A percentile compares a stretch with the other conserved stretches of the same genome.
Conservation (phyloP, 1,284 basidiomycete genomes). For the Boletus subluridellus region DNA sequence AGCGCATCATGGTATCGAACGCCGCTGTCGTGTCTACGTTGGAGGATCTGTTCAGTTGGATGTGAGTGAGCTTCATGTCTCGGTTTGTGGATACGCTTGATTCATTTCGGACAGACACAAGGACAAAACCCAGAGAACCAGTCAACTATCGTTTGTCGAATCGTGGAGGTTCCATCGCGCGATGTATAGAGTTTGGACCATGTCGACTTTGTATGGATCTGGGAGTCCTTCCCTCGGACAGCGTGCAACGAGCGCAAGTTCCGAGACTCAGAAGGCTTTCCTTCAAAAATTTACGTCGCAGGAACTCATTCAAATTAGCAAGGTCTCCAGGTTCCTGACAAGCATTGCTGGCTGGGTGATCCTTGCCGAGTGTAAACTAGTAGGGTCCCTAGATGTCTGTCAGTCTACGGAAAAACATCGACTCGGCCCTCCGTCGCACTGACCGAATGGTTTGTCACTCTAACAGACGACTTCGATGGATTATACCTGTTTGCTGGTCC, state of each 20-base stretch:
- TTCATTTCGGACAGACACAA: conserved; percentile 28
- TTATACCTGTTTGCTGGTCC: conserved; percentile 21
- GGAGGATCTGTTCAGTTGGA: conserved; percentile 37
- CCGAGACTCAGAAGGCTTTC: conserved; percentile 8
- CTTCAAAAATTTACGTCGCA: conserved; percentile 16
- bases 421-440: background rate
- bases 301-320: conserved; percentile 17
- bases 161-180: conserved; percentile 35
- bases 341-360: conserved; percentile 4
- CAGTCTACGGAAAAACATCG: background rate
- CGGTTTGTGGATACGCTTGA: background rate
- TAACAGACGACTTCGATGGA: conserved; percentile 13
- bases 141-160: conserved; percentile 30
- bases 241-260: background rate
- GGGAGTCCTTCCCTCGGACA: background rate
- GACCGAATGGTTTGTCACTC: background rate
- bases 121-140: conserved; percentile 28
- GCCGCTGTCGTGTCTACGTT: conserved; percentile 25
- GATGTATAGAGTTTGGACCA: conserved; percentile 33
- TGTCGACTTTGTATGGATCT: conserved; percentile 17
- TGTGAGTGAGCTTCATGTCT: conserved; percentile 19
- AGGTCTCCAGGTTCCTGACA: conserved; percentile 8
- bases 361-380: conserved; percentile 5
- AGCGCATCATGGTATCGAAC: conserved; percentile 19
- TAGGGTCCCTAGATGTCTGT: conserved; percentile 16